A percentile compares a stretch with the other conserved stretches of the same genome.
These are phyloP conservation scores for Alternaria sp. DNA, from an alignment of 2,329 filamentous ascomycete genomes.

Conservation along the genomic window DNA sequence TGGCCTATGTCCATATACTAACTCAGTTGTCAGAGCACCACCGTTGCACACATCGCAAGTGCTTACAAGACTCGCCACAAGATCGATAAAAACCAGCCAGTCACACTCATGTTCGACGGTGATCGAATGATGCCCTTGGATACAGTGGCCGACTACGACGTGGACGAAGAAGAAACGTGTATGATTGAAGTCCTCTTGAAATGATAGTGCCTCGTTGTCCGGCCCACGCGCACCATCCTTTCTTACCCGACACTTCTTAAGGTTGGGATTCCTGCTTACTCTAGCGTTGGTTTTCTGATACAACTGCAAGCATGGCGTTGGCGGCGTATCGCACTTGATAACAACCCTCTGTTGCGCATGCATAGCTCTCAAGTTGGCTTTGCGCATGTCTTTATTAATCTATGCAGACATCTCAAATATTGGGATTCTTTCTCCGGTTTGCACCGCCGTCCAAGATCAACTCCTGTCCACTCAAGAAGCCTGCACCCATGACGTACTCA, in stretches of 20 bases:
- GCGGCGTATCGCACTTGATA: constrained; percentile 4
- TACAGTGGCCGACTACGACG: constrained; percentile 42
- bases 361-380: background rate
- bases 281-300: background rate
- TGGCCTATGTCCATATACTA: constrained; percentile 9
- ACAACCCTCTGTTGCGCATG: background rate
- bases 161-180: constrained; percentile 52
- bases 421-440: constrained; percentile 34
- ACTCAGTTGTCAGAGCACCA: constrained; percentile 35
- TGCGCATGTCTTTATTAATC: background rate
- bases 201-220: constrained; percentile 20
- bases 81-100: constrained; percentile 35
- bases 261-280: background rate
- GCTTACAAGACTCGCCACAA: constrained; percentile 38
- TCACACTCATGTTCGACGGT: constrained; percentile 51
- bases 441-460: constrained; percentile 33
- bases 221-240: background rate
- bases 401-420: constrained; percentile 16
- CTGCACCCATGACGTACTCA: constrained; percentile 52
- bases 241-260: background rate
- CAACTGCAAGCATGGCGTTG: constrained; percentile 13
- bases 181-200: constrained; percentile 48
- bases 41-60: constrained; percentile 39
- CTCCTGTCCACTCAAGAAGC: constrained; percentile 51
- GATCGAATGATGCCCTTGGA: constrained; percentile 46